phyloP scores from a whole-genome alignment of 345 rosid species.

The Tarenaya hassleriana region DNA sequence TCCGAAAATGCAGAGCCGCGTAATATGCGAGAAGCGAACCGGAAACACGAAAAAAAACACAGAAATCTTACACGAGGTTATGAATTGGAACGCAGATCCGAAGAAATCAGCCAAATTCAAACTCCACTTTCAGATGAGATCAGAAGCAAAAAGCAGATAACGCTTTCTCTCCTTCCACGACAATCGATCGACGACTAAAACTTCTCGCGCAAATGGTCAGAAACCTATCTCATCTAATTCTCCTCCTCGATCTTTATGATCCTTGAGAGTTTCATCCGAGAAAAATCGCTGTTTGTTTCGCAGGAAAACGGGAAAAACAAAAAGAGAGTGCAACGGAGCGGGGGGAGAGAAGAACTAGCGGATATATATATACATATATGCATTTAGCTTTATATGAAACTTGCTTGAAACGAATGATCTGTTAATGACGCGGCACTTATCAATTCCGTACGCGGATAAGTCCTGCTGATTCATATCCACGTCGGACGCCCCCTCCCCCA shows the following conservation, averaged over 20 bases:
- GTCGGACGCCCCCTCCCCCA: slow-evolving; percentile 20
- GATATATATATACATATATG: neutral
- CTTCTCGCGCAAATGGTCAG: neutral
- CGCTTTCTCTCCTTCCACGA: neutral
- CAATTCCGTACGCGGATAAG: neutral
- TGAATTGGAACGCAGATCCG: no score
- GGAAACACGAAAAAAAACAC: no score
- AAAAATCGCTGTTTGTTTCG: slow-evolving; percentile 1
- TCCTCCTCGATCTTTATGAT: neutral
- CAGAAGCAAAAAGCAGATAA: neutral
- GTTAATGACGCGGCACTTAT: slow-evolving; percentile 25
- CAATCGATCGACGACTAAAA: neutral
- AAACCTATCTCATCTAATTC: neutral
- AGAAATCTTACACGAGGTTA: no score
- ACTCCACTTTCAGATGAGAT: slow-evolving; percentile 16
- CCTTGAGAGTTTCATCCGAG: neutral
- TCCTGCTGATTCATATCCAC: slow-evolving; percentile 26
- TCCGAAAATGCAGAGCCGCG: no score
- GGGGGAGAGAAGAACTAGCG: neutral
- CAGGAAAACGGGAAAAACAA: neutral
- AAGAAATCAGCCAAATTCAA: neutral
- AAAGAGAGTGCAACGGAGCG: slow-evolving; percentile 10
- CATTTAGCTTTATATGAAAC: no score
- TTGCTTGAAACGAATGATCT: no score
- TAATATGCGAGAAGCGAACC: no score